Base-by-base conservation (phyloP, 805 yeast genomes). In the Yarrowia bubula region DNA sequence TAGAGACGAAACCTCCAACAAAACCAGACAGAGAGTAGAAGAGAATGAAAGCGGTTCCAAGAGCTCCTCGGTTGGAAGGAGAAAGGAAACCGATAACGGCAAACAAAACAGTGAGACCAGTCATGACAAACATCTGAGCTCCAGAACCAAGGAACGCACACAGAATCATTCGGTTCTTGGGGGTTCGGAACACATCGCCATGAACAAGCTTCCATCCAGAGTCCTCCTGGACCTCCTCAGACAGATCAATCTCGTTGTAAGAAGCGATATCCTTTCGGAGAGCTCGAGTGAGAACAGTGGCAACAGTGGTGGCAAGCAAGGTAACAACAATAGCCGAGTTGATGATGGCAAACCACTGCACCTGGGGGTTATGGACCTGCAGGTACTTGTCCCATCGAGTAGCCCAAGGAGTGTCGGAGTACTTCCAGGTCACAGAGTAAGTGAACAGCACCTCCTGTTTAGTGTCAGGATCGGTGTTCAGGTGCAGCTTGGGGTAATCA, bases 381-480 rank as follows among this genome's bases (percentile, higher is more conserved):
- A 95, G 80, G 75, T 95, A 95, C 76, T 91, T 90, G 76, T 95
- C 99, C 99, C 99, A 95, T 78, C 99, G 86, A 2, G 98, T 93
- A 38, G 98, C 98, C 98, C 98, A 95, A 4, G 86, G 84, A 2
- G 95, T 89, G 6, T 79, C 80, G 8, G 93, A 87, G 64, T 83
- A 83, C 18, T 77, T 75, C 81, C 93, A 95, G 39, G 74, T 78
- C 17, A 93, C 95, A 1, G 95, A 86, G 76, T 95, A 95, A n/a
- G 96, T 84, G 78, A 85, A 95, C 17, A 80, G 73, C n/a, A 93
- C 96, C 1, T 75, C 73, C 6, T 86, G 82, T 39, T 82, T 85
- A 13, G 73, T 74, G 18, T 81, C 82, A 57, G 81, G 82, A 58
- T 77, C 78, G 70, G 90, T 79, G 3, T 66, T 60, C 42, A 72